phyloP scores from a whole-genome alignment of 2,329 filamentous ascomycete species.

The Shiraia sp. region DNA sequence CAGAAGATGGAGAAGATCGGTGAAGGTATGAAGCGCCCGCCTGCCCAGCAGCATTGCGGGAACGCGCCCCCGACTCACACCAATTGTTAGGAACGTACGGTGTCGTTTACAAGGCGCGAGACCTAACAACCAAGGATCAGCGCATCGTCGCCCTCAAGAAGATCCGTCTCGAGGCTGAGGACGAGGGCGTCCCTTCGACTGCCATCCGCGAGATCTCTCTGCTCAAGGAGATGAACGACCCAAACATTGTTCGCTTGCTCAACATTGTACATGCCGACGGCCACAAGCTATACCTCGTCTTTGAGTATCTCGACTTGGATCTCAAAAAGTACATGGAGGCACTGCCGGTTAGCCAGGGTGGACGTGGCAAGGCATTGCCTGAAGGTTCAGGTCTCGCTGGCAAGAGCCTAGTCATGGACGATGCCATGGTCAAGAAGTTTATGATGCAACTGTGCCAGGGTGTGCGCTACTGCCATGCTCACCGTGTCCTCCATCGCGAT shows the following conservation, averaged over 20 bases:
- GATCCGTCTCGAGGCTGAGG: slow-evolving; percentile 91
- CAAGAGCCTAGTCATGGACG: slow-evolving; percentile 71
- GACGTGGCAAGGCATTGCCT: slow-evolving; percentile 81
- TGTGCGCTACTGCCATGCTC: slow-evolving; percentile 85
- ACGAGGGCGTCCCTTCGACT: slow-evolving; percentile 89
- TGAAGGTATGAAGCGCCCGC: slow-evolving; percentile 67
- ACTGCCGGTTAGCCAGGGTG: slow-evolving; percentile 80
- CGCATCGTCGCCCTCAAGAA: slow-evolving; percentile 94
- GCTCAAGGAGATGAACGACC: slow-evolving; percentile 91
- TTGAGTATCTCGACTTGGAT: slow-evolving; percentile 88
- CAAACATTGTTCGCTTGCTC: slow-evolving; percentile 82
- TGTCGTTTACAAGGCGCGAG: slow-evolving; percentile 91
- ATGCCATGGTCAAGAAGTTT: slow-evolving; percentile 87
- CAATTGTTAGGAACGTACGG: slow-evolving; percentile 80
- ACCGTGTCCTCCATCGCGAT: slow-evolving; percentile 84
- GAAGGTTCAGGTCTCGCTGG: slow-evolving; percentile 71
- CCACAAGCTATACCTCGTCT: slow-evolving; percentile 91
- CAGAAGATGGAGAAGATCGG: slow-evolving; percentile 96
- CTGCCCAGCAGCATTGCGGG: too few species aligned
- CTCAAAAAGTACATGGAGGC: slow-evolving; percentile 97
- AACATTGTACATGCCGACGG: slow-evolving; percentile 96
- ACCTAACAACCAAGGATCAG: slow-evolving; percentile 74
- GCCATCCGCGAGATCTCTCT: slow-evolving; percentile 94
- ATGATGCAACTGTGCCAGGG: slow-evolving; percentile 87
- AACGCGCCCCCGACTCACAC: too few species aligned